Base-by-base conservation (phyloP, 2,329 filamentous ascomycete genomes). In the Didymosphaeria variabile region DNA sequence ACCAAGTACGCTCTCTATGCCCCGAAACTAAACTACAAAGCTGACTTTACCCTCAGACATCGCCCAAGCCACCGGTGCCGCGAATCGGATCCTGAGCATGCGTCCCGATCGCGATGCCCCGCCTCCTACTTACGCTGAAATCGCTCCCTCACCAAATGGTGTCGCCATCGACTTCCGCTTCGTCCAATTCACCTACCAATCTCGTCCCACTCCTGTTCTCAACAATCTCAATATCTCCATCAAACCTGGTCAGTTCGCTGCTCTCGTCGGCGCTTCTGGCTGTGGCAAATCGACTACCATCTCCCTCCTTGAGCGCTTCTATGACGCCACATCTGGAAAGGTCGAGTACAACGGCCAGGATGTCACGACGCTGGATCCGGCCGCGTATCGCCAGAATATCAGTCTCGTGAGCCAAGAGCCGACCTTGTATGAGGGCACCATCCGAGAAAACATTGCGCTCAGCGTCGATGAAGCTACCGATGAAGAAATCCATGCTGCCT, bases 131-230 rank as follows among this genome's bases (percentile, higher is more conserved):
- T 71, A 69, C 53, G 38, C 63, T 2, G 42, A 65, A n/a, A 26
- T 72, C 10, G 23, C 26, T 34, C 44, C 61, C 13, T 45, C 63
- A 8, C 31, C 62, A 10, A 52, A 60, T 17, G 69, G 73, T 21
- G 67, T 72, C 8, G 61, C 71, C 12, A 87, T 99, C 64, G 94
- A 98, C 74, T 97, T 99, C 84, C 88, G 91, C 17, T 91, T 97
- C 67, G 94, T 98, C 3, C 91, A 95, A 78, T 98, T 97, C 85
- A 87, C 92, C 49, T 99, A 98, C 76, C 93, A 94, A 0, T 96
- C 92, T 0, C 88, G 94, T 1, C 91, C 92, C 0, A 92, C 96
- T 65, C 92, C 93, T 13, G 78, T 79, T 8, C 72, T 81, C 9
- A 76, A 74, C 32, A 77, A 81, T 61, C 81, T 87, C 57, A 86